Evolutionary conservation across 768 basidiomycete genomes (phyloP), one percentile per base, ranked within the genome.

Genomic region (Phlegmacium glaucopus): DNA sequence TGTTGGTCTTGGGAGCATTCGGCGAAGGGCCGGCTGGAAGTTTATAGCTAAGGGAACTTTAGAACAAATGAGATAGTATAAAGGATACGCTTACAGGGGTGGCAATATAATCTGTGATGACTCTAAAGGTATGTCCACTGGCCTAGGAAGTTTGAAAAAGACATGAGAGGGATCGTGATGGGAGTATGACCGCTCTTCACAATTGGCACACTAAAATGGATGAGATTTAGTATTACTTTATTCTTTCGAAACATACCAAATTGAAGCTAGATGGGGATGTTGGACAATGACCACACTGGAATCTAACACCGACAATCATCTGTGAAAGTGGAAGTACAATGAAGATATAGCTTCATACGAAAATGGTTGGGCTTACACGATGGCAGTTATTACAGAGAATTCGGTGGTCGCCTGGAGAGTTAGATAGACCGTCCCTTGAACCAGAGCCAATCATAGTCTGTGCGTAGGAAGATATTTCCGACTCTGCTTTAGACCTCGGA

Each of bases 271-370:
- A 69, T 0, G 90, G 83, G 32, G 71, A 72, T 4, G 93, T 93
- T 0, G 90, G 80, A 58, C 94, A 97, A 50, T 85, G 87, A 11
- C 87, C 90, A 60, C 94, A 97, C 61, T 96, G 94, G 62, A 87
- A 97, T 36, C 94, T 75, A 39, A 78, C 69, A 5, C 94, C 93
- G 43, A 82, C 64, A 47, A 95, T 93, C 22, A 73, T 66, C 88
- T 92, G 56, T 9, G 4, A 39, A 25, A 30, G 16, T 28, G 38
- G 36, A 45, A 44, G 25, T n/a, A 26, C 4, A 15, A 22, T 30
- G 1, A 28, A 9, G 9, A n/a, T 4, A 9, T 25, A 41, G 27
- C 2, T n/a, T n/a, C 32, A 34, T 11, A 10, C 32, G 18, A 50
- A 39, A 16, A 13, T 15, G 30, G n/a, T 7, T 26, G 5, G 26